A percentile compares a stretch with the other conserved stretches of the same genome.
These are phyloP conservation scores for Claviceps purpurea DNA, from an alignment of 2,329 filamentous ascomycete species.

Conservation along the genomic window DNA sequence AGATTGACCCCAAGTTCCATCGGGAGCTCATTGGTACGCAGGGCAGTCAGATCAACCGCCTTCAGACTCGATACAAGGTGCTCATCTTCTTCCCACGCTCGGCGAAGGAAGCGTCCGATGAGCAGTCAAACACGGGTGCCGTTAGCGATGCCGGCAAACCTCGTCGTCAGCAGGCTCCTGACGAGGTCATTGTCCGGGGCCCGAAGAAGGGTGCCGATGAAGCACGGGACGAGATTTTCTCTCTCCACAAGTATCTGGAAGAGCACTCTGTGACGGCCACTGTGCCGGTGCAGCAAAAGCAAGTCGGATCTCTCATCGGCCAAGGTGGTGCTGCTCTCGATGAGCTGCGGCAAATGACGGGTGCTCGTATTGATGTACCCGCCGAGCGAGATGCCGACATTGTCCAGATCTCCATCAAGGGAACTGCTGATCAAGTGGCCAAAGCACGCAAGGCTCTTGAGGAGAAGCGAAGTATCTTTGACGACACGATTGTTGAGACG, in stretches of 20 bases:
- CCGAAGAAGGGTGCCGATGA: slow-evolving; percentile 87
- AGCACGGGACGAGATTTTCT: slow-evolving; percentile 82
- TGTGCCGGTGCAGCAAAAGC: slow-evolving; percentile 77
- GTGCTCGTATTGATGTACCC: slow-evolving; percentile 85
- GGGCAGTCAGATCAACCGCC: slow-evolving; percentile 76
- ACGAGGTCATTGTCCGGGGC: slow-evolving; percentile 84
- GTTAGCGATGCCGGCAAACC: slow-evolving; percentile 53
- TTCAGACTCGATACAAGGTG: slow-evolving; percentile 87
- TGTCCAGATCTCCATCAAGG: slow-evolving; percentile 84
- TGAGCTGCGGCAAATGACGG: slow-evolving; percentile 69
- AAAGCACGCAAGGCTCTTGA: slow-evolving; percentile 84
- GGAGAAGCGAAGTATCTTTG: slow-evolving; percentile 75
- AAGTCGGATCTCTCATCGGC: slow-evolving; percentile 88
- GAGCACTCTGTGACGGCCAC: slow-evolving; percentile 73
- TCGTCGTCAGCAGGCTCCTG: slow-evolving; percentile 59
- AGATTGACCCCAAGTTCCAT: slow-evolving; percentile 89
- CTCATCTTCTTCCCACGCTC: slow-evolving; percentile 83
- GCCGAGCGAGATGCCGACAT: slow-evolving; percentile 60
- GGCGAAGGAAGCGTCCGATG: slow-evolving; percentile 50
- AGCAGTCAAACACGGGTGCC: slow-evolving; percentile 55
- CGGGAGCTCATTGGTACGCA: slow-evolving; percentile 83
- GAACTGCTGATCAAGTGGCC: slow-evolving; percentile 80
- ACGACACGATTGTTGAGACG: slow-evolving; percentile 73
- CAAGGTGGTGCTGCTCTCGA: slow-evolving; percentile 85
- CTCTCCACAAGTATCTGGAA: slow-evolving; percentile 74